Evolutionary conservation across 2,329 filamentous ascomycete species (phyloP), one percentile per base, ranked within the genome.

Genomic region (Cercospora sp.): DNA sequence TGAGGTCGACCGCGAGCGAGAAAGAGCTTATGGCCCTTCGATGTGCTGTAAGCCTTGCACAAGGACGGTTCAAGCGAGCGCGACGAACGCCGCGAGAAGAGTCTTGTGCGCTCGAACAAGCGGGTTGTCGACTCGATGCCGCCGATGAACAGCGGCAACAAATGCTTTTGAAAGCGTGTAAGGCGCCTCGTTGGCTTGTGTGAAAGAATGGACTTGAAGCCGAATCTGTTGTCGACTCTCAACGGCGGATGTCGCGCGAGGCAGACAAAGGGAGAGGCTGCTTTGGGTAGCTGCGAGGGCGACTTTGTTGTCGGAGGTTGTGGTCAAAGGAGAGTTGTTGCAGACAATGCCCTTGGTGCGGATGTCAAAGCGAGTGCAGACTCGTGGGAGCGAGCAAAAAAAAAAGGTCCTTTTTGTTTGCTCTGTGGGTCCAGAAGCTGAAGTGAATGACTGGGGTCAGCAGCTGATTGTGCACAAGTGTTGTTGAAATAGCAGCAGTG

Each of bases 91-190:
- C 42, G 60, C 67, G 53, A 53, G 60, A 63, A 59, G 45, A 55
- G 63, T 63, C 45, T 64, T 65, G 67, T 60, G 60, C 67, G 63
- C 36, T 58, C 61, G 28, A 30, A 66, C 67, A 65, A 61, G 51
- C 40, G 36, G 59, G 16, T 63, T 57, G 28, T 42, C 51, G 33
- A 23, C 30, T n/a, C 28, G 30, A 63, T 63, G 63, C 67, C 67
- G 63, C 67, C 65, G 63, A 40, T 13, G 18, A n/a, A 28, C 67
- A 68, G 67, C 67, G 59, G 63, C 63, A 51, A 60, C 53, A 60
- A 60, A 53, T 42, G n/a, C n/a, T 18, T 42, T 30, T 5, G 62
- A 30, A 13, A 18, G 58, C n/a, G 33, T 42, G 16, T 7, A 59
- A 57, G 62, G 62, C 62, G 62, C 62, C 62, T 64, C 62, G 62